Evolutionary conservation across 140 eudicot species (phyloP), one percentile per base, ranked within the genome.

Genomic region (Anethum foeniculum): DNA sequence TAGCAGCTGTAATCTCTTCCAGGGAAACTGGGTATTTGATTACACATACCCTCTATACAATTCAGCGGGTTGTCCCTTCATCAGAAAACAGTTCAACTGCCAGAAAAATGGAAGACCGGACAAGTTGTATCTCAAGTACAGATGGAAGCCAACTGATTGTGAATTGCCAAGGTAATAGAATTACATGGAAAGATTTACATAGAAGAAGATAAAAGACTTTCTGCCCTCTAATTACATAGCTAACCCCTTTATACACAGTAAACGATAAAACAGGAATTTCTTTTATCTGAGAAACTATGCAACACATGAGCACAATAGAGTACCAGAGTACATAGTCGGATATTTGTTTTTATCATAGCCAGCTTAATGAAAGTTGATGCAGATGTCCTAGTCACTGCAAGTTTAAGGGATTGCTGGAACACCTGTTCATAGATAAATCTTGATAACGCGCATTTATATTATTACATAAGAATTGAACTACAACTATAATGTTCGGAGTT

Each of bases 101-200:
- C 83, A 76, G 85, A 84, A 81, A 51, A 93, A 88, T 81, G 91
- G 96, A 4, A 81, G 98, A 52, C 79, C 69, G 3, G 98, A 93
- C 74, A 79, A 47, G 15, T 79, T 72, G 80, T 93, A 90, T 83
- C 89, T 88, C 82, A 82, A 85, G 72, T 93, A 86, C 79, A 85
- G 83, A 84, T 93, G 98, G 98, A 82, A 91, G 80, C 98, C 96
- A 32, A 81, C 56, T 65, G 80, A 71, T 11, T 93, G 97, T 64
- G 67, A 81, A 14, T 79, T 93, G 48, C 85, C 90, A 25, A 89
- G 89, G 97, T 92, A 49, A 23, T 34, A 6, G 4, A 76, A 6
- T 48, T 76, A 8, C 36, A 43, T 11, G 10, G 14, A 30, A 23
- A 7, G 2, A 23, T 23, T 23, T 3, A 8, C 14, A 13, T 25